Evolutionary conservation across 1,284 basidiomycete species (phyloP), one percentile per base, ranked within the genome.

Genomic region (Caloboletus firmus): DNA sequence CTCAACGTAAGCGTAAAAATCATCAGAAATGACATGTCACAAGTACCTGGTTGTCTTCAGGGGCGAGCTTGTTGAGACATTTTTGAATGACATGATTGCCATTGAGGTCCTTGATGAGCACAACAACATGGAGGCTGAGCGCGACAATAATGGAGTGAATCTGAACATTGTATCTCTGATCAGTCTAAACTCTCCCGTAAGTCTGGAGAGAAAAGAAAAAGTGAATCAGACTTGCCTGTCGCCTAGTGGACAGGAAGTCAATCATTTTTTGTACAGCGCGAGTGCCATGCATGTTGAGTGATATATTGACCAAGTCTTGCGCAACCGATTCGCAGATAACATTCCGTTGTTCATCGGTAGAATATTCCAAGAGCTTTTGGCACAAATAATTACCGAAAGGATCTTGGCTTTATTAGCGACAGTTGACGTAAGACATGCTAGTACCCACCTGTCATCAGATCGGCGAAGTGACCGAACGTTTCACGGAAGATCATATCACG

Each of bases 231-330:
- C 87, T 81, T 76, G 78, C 89, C 87, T 95, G 93, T 68, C 95
- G 82, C 64, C 92, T 87, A 55, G 92, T 94, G n/a, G 94, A 95
- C 67, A 99, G 77, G 78, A 98, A 99, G 75, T 99, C 97, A 62
- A 99, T 98, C 95, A 98, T 99, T 81, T 99, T 99, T 77, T 99
- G 97, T 51, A 99, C 97, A 26, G 97, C 97, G 56, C 97, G 87
- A 36, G 97, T 99, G 39, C 97, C 97, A 74, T 99, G 97, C 97
- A 99, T 99, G 77, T 99, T 99, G 64, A 99, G 81, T 42, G 95
- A 98, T 70, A 99, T 99, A 67, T 91, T 94, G 64, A 99, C 97
- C 48, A 99, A 81, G 65, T 99, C 97, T 67, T 94, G 90, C 34
- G 95, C 93, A 49, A 99, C 96, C 22, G 93, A 95, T 72, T 99